Conservation (phyloP, 495 filamentous ascomycete genomes). For the Cudoniella acicularis region DNA sequence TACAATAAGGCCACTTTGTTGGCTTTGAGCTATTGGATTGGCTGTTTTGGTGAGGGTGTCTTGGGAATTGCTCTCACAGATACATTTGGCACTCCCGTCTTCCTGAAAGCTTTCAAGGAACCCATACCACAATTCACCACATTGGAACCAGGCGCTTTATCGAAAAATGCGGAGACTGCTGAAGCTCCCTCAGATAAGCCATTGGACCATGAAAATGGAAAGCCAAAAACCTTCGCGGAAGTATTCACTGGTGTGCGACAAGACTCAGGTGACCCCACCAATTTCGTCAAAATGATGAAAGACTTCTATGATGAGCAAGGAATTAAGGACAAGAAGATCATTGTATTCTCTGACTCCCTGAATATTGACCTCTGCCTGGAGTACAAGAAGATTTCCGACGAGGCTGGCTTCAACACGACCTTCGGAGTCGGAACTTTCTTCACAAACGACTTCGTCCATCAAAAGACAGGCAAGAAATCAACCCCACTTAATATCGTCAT, state of each 20-base stretch:
- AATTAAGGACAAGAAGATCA: constrained; percentile 78
- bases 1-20: constrained; percentile 80
- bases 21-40: constrained; percentile 81
- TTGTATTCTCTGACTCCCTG: constrained; percentile 96
- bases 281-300: constrained; percentile 77
- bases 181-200: not conserved
- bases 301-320: constrained; percentile 77
- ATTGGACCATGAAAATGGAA: not conserved
- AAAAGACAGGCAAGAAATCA: constrained; percentile 71
- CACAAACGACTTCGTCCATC: constrained; percentile 82
- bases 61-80: constrained; percentile 94
- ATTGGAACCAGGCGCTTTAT: not conserved
- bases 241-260: constrained; percentile 86
- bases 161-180: not conserved
- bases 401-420: constrained; percentile 71
- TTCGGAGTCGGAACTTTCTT: constrained; percentile 96
- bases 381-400: constrained; percentile 79
- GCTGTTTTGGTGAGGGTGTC: constrained; percentile 86
- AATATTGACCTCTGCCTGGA: constrained; percentile 87
- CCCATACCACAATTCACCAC: constrained; percentile 39
- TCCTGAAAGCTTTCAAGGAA: constrained; percentile 78
- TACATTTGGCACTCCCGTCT: constrained; percentile 91
- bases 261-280: constrained; percentile 86
- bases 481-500: constrained; percentile 97
- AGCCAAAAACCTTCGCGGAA: constrained; percentile 65